These are phyloP conservation scores for Emiliania huxleyi DNA, from an alignment of 78 protist genomes.

Conservation along the genomic window DNA sequence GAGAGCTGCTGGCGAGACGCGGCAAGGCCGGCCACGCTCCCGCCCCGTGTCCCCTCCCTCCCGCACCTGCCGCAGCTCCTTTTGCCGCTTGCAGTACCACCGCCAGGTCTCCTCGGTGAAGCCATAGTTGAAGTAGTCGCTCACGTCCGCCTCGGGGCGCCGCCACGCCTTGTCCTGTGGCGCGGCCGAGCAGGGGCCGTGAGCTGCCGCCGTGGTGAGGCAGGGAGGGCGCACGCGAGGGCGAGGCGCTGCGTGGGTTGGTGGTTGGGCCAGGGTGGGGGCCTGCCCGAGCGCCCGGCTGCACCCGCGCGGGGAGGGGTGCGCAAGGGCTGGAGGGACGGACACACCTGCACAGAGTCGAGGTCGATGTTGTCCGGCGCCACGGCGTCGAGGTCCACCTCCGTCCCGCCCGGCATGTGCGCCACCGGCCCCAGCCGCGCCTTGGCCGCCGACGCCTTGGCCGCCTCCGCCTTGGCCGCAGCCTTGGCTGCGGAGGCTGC, in stretches of 20 bases:
- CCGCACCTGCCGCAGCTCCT: not conserved
- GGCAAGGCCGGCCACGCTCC: not conserved
- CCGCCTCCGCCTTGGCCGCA: not conserved
- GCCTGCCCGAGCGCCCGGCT: too few species aligned
- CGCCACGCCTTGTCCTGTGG: slow-evolving; percentile 66
- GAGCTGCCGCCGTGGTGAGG: too few species aligned
- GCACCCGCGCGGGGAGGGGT: too few species aligned
- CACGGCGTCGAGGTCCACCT: not conserved
- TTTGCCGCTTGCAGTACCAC: not conserved
- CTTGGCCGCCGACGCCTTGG: not conserved
- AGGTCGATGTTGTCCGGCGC: not conserved
- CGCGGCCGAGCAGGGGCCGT: too few species aligned
- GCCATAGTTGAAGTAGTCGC: slow-evolving; percentile 73
- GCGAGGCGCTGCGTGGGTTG: too few species aligned
- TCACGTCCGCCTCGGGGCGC: slow-evolving; percentile 38
- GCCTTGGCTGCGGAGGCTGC: not conserved
- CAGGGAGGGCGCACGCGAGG: too few species aligned
- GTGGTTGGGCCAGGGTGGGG: too few species aligned
- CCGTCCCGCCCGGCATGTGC: not conserved
- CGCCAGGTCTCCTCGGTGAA: slow-evolving; percentile 47
- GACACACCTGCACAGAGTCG: not conserved
- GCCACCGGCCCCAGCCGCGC: not conserved
- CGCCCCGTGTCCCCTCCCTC: too few species aligned
- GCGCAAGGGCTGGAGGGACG: too few species aligned
- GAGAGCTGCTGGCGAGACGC: not conserved